Evolutionary conservation across 371 early-diverging fungal genomes (phyloP).

Genomic region (Smittium culicis): DNA sequence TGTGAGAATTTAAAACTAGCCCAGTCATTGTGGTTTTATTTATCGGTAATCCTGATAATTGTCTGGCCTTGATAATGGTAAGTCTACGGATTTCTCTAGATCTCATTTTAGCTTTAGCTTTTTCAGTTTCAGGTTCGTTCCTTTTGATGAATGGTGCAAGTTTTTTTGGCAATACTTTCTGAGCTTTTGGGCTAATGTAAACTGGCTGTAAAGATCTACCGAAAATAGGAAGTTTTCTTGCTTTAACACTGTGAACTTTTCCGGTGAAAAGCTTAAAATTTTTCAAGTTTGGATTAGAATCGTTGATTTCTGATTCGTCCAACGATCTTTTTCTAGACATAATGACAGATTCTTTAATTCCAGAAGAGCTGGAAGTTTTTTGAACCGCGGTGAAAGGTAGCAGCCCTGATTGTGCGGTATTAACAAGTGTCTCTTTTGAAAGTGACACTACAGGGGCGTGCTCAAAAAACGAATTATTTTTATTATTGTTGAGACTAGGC

Average conservation of each 20-base stretch:
- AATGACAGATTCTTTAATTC: neutral
- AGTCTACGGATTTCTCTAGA: neutral
- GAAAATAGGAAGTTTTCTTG: neutral
- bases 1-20: neutral
- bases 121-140: neutral
- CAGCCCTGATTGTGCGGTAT: neutral
- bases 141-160: neutral
- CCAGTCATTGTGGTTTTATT: neutral
- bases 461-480: neutral
- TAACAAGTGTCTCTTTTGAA: neutral
- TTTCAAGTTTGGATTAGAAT: neutral
- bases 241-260: neutral
- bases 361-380: neutral
- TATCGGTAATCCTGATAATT: neutral
- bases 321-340: neutral
- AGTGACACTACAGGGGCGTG: neutral
- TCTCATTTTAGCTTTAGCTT: neutral
- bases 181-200: neutral
- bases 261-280: neutral
- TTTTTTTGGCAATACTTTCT: neutral
- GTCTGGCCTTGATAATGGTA: neutral
- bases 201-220: neutral
- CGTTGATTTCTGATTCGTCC: neutral
- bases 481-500: neutral
- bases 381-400: neutral